Base-by-base conservation (phyloP, 306 rosid genomes). In the Prunus salicina region DNA sequence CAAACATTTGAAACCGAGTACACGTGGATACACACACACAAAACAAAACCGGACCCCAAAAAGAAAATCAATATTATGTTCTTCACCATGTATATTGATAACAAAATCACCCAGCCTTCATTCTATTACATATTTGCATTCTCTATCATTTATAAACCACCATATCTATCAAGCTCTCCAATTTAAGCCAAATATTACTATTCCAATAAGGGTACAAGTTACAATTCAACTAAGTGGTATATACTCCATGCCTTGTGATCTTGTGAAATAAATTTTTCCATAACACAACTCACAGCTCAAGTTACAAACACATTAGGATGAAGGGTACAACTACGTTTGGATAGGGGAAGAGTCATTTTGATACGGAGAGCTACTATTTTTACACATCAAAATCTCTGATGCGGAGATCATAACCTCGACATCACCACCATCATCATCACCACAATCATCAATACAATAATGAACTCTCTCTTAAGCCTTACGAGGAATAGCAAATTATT, bases 321-420 rank as follows among this genome's bases (percentile, higher is more conserved):
- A 24, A 46, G 22, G 56, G 5, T 24, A 24, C 49, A 53, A 71
- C 50, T 28, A 49, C 34, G 47, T 4, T 8, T 22, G 22, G 46
- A 22, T 14, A 3, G 65, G 25, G 25, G 19, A 22, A 71, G 41
- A 62, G 10, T 3, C 30, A 16, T 12, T 47, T 27, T 55, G 20
- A 61, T 18, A 24, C 41, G 4, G 34, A 63, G 9, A 50, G 52
- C 8, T 5, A 45, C 7, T 28, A 52, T 8, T 27, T 27, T 56
- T 45, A 55, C 60, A 6, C 72, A 45, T 15, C 25, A 16, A 27
- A 60, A 49, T 69, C 28, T 50, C 30, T 20, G 62, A n/a, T 43
- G 74, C 74, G 41, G 27, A 32, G 52, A 75, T 66, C 30, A 66
- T 20, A 66, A 51, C 72, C 45, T 57, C 32, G 9, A 24, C 16